Base-by-base conservation (phyloP, 1,284 basidiomycete genomes). In the Kalmanozyma brasiliensis region DNA sequence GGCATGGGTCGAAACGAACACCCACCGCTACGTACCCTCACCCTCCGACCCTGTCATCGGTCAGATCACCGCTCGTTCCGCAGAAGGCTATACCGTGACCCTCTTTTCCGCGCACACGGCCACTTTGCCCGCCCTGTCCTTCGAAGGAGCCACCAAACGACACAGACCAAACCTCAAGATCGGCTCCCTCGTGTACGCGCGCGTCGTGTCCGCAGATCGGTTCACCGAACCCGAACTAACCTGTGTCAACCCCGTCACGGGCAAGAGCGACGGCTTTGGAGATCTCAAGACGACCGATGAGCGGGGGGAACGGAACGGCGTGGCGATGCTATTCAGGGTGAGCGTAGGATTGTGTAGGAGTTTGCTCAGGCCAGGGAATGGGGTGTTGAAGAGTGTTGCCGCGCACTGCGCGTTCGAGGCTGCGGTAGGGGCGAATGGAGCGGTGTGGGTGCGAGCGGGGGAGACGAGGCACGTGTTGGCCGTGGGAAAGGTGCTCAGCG, bases 71-170 rank as follows among this genome's bases (percentile, higher is more conserved):
- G 65, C 68, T 30, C 69, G 76, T 14, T 68, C 72, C 17, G 48
- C 68, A 14, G 80, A 82, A 29, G 68, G 65, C 16, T 82, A 80
- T 47, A 75, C 73, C 10, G 58, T 74, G 26, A 58, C 79, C 13
- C 70, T 82, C 17, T 73, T 73, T 38, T 62, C 70, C 3, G 63
- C 76, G 1, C 74, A 79, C 42, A 33, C 46, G 2, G 73, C 71
- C 22, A 74, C 70, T 9, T 57, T 82, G 3, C 77, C 80, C 6
- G 76, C 65, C 9, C 74, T 82, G 22, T 59, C 74, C 14, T 82
- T 82, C 30, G 78, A 81, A 48, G 80, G 80, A 19, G 80, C 80
- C 8, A 80, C 79, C 3, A 80, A 80, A 47, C 69, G 80, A 13
- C 72, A 79, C 52, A 73, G 72, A 33, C 80, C 80, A 20, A 79